Evolutionary conservation across 2,329 filamentous ascomycete genomes (phyloP).

Genomic region (Aaosphaeria arxii): DNA sequence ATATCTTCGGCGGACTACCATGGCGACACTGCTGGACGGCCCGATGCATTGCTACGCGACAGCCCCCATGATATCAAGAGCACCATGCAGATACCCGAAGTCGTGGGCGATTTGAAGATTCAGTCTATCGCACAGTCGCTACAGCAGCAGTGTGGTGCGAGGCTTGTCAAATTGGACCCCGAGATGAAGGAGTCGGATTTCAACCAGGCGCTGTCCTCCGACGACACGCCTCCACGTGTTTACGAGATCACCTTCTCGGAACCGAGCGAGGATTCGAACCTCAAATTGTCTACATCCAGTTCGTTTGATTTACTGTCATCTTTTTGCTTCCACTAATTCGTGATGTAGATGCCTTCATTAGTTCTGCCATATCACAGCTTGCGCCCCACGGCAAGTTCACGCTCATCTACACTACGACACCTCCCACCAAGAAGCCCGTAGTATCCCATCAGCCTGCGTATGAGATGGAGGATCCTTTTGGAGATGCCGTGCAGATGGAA

Average conservation of each 20-base stretch:
- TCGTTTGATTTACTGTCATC: too few species aligned
- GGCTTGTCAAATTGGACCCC: conserved; percentile 20
- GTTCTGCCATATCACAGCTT: conserved; percentile 3
- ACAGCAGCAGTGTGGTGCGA: conserved; percentile 47
- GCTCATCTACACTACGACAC: conserved; percentile 70
- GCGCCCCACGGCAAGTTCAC: conserved; percentile 56
- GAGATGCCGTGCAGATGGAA: conserved; percentile 62
- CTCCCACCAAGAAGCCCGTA: conserved; percentile 37
- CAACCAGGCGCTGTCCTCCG: not conserved
- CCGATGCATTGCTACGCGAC: conserved; percentile 50
- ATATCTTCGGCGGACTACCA: conserved; percentile 68
- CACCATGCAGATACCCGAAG: conserved; percentile 52
- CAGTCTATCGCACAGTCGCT: conserved; percentile 43
- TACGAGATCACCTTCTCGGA: conserved; percentile 45
- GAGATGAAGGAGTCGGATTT: not conserved
- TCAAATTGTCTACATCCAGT: conserved; percentile 14
- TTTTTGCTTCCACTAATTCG: too few species aligned
- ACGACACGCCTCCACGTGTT: conserved; percentile 33
- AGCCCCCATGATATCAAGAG: conserved; percentile 52
- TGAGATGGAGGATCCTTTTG: conserved; percentile 62
- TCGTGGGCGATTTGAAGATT: conserved; percentile 49
- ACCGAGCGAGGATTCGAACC: conserved; percentile 25
- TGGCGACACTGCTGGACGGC: conserved; percentile 50
- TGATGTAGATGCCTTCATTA: conserved; percentile 37
- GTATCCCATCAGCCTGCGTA: conserved; percentile 46